Evolutionary conservation across 768 basidiomycete genomes (phyloP).

Genomic region (Boletus fagicola): DNA sequence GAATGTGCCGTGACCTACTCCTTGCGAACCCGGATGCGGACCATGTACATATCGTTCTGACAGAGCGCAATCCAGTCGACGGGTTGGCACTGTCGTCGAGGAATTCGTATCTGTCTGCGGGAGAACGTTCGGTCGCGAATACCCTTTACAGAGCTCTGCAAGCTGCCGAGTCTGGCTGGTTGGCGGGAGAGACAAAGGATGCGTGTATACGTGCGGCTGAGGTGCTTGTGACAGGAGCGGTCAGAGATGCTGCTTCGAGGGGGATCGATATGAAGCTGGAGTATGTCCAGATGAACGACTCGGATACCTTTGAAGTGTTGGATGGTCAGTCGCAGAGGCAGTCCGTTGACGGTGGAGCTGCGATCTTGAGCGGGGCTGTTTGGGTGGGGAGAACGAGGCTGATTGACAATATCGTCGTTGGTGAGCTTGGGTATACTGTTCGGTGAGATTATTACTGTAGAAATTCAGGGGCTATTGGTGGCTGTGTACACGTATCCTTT

Average conservation of each 20-base stretch:
- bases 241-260: slow-evolving; percentile 30
- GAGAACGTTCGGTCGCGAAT: slow-evolving; percentile 62
- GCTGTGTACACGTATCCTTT: slow-evolving; percentile 12
- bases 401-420: slow-evolving; percentile 90
- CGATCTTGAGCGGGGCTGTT: slow-evolving; percentile 83
- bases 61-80: slow-evolving; percentile 61
- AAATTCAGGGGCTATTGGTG: slow-evolving; percentile 1
- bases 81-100: slow-evolving; percentile 88
- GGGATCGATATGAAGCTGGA: slow-evolving; percentile 65
- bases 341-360: slow-evolving; percentile 34
- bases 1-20: slow-evolving; percentile 76
- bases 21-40: slow-evolving; percentile 70
- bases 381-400: slow-evolving; percentile 85
- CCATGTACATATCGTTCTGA: slow-evolving; percentile 85
- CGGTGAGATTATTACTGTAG: not conserved
- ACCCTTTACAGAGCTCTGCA: slow-evolving; percentile 68
- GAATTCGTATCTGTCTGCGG: slow-evolving; percentile 72
- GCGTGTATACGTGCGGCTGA: slow-evolving; percentile 47
- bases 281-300: slow-evolving; percentile 88
- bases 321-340: slow-evolving; percentile 30
- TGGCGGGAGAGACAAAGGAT: slow-evolving; percentile 45
- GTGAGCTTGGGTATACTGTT: slow-evolving; percentile 34
- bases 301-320: slow-evolving; percentile 68
- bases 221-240: slow-evolving; percentile 37
- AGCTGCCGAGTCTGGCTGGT: slow-evolving; percentile 57